Evolutionary conservation across 805 yeast species (phyloP).

Genomic region (Starmerella lactis-condensi): DNA sequence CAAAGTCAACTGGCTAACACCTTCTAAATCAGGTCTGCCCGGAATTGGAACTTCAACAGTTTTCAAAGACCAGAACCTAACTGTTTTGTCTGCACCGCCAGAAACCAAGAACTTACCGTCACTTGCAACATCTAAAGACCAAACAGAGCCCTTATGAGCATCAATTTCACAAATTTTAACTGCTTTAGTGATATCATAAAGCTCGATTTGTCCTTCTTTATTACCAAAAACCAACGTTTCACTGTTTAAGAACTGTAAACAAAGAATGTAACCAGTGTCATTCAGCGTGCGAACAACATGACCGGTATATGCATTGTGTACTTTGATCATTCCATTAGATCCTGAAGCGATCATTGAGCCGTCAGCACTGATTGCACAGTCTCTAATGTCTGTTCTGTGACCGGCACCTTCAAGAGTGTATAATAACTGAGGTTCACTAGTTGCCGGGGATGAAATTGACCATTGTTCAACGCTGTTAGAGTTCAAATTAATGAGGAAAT

Average conservation of each 20-base stretch:
- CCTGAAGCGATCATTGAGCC: slow-evolving; percentile 70
- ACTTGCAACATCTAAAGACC: slow-evolving; percentile 74
- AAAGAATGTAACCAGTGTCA: slow-evolving; percentile 61
- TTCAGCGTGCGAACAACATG: slow-evolving; percentile 74
- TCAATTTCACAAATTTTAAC: slow-evolving; percentile 50
- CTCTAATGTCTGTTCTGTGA: slow-evolving; percentile 75
- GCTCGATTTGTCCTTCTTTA: slow-evolving; percentile 64
- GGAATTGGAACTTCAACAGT: slow-evolving; percentile 40
- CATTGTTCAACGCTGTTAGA: slow-evolving; percentile 64
- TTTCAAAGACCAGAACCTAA: slow-evolving; percentile 71
- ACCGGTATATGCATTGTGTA: slow-evolving; percentile 64
- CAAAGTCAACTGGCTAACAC: slow-evolving; percentile 37
- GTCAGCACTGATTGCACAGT: slow-evolving; percentile 67
- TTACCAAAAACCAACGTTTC: slow-evolving; percentile 79
- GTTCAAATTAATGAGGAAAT: slow-evolving; percentile 47
- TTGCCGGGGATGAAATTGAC: slow-evolving; percentile 27
- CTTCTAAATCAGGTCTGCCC: slow-evolving; percentile 35
- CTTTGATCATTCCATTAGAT: slow-evolving; percentile 70
- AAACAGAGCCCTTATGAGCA: slow-evolving; percentile 66
- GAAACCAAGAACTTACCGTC: slow-evolving; percentile 76
- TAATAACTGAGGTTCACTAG: slow-evolving; percentile 14
- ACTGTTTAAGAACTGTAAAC: slow-evolving; percentile 74
- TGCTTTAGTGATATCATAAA: slow-evolving; percentile 74
- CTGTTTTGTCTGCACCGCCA: slow-evolving; percentile 83
- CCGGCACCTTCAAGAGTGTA: slow-evolving; percentile 59